Evolutionary conservation across 2,329 filamentous ascomycete genomes (phyloP), one percentile per base, ranked within the genome.

Genomic region (Fonsecaea nubica): DNA sequence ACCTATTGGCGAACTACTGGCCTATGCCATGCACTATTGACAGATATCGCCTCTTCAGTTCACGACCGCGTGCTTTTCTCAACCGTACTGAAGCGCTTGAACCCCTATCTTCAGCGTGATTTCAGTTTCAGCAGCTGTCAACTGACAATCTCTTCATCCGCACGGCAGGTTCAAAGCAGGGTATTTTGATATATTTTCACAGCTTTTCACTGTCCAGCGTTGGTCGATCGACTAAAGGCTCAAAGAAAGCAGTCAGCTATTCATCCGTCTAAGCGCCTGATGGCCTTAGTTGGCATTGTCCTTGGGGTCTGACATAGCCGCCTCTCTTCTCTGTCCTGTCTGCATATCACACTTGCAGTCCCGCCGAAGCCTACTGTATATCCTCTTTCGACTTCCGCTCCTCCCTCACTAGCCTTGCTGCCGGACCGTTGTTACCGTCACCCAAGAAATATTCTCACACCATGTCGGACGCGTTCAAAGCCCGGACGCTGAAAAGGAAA

Each of bases 401-500:
- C 52, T 58, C 5, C 30, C 32, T 58, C 33, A 7, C 21, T n/a
- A 12, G 38, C 48, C 9, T 50, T 33, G 10, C 58, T n/a, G 56
- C 18, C 13, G 33, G 36, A 63, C 18, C 57, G n/a, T 42, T 45
- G 15, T 45, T 57, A 30, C n/a, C 52, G 25, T 45, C 36, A 13
- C 10, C 12, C 60, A 21, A 33, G 52, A 30, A 36, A 60, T 30
- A 48, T 18, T n/a, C 48, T 25, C 12, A 1, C 64, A 69, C 64
- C 71, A 88, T 88, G 84, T 83, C 84, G 71, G 86, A 89, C 76
- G 80, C 81, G 62, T 88, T 89, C 80, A 85, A 88, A 77, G 83
- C 85, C 64, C 84, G 86, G 77, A 96, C 95, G 69, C 91, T 99
- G 89, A 98, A 97, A 89, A 90, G 94, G 85, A 97, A 98, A 87